A percentile compares a stretch with the other conserved stretches of the same genome.
phyloP scores from a whole-genome alignment of 306 rosid genomes.

The Prunus campanulata region DNA sequence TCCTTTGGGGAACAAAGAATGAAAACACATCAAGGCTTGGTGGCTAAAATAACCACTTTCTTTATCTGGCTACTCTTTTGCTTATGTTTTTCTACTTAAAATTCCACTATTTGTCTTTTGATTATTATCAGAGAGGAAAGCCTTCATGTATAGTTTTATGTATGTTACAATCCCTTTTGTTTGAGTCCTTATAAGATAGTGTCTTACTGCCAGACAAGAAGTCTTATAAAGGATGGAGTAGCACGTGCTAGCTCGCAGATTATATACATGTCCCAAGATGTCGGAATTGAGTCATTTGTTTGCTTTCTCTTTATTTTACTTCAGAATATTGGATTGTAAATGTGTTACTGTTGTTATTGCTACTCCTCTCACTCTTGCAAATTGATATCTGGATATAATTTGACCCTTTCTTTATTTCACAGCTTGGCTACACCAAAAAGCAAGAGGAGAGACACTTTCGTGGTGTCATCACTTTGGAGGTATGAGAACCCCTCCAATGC shows the following conservation, averaged over 20 bases:
- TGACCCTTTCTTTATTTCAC: constrained; percentile 28
- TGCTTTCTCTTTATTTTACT: neutral
- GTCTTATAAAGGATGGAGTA: neutral
- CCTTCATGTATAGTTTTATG: no score
- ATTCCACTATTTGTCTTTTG: neutral
- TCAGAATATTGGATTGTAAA: neutral
- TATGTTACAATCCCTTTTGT: neutral
- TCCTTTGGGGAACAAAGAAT: no score
- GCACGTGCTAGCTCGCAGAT: neutral
- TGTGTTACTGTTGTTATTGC: neutral
- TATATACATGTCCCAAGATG: neutral
- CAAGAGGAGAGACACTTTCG: constrained; percentile 90
- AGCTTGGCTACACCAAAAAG: constrained; percentile 98
- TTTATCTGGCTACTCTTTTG: neutral
- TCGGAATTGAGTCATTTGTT: neutral
- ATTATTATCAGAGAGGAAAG: no score
- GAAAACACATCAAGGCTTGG: no score
- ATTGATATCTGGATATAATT: constrained; percentile 1
- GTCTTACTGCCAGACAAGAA: neutral
- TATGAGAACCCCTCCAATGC: constrained; percentile 26
- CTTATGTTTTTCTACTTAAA: neutral
- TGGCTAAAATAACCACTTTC: neutral
- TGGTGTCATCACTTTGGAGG: constrained; percentile 94
- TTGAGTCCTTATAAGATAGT: neutral
- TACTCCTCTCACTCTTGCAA: neutral